These are phyloP conservation scores for Gossypium herbaceum DNA, from an alignment of 345 rosid genomes.

Conservation along the genomic window DNA sequence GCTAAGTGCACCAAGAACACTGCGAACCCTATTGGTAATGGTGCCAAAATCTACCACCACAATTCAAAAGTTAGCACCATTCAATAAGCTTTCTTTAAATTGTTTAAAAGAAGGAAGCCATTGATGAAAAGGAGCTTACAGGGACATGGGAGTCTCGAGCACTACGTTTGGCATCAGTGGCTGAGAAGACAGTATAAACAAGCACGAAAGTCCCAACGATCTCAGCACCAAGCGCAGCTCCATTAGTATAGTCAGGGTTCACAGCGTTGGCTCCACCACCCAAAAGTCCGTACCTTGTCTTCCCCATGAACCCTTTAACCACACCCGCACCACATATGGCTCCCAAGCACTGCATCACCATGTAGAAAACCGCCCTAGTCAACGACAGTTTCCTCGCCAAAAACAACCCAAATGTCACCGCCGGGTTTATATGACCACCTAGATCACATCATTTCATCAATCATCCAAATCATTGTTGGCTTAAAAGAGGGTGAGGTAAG, in stretches of 20 bases:
- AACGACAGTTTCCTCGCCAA: constrained; percentile 47
- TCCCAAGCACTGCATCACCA: no score
- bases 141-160: constrained; percentile 62
- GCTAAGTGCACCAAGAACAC: no score
- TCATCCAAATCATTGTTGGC: background rate
- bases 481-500: no score
- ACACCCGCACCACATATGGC: constrained; percentile 22
- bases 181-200: constrained; percentile 30
- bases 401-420: constrained; percentile 44
- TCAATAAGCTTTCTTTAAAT: no score
- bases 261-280: constrained; percentile 44
- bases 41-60: constrained; percentile 52
- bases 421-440: constrained; percentile 49
- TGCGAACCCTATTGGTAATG: constrained; percentile 38
- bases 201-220: no score
- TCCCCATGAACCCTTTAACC: constrained; percentile 40
- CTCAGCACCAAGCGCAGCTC: constrained; percentile 26
- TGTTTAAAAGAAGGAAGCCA: no score
- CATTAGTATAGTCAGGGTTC: constrained; percentile 34
- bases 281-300: constrained; percentile 1
- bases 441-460: background rate
- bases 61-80: background rate
- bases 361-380: constrained; percentile 40
- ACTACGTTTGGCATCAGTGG: constrained; percentile 53
- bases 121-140: constrained; percentile 19